These are phyloP conservation scores for Reticulascus tulasneorum DNA, from an alignment of 2,329 filamentous ascomycete genomes.

Conservation along the genomic window DNA sequence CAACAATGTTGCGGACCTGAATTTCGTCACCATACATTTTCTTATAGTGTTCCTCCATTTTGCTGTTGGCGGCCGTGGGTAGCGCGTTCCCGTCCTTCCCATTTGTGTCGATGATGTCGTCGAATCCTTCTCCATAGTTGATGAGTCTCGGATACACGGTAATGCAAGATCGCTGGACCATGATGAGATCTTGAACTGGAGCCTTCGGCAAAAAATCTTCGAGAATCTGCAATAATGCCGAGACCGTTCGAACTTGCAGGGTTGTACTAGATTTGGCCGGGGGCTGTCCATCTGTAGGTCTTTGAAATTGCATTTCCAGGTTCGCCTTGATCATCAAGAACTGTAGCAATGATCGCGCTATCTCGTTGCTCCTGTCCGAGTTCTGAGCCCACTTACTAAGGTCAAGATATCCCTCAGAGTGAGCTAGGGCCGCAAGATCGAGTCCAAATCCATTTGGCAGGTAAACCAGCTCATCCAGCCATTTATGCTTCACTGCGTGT, in stretches of 20 bases:
- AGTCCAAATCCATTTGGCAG: conserved; percentile 80
- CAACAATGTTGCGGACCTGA: conserved; percentile 80
- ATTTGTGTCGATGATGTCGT: conserved; percentile 86
- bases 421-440: conserved; percentile 80
- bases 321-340: conserved; percentile 83
- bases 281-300: conserved; percentile 59
- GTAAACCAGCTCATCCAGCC: conserved; percentile 77
- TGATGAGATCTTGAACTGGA: conserved; percentile 65
- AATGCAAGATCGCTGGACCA: conserved; percentile 82
- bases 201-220: conserved; percentile 63
- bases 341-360: conserved; percentile 68
- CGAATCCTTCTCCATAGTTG: conserved; percentile 90
- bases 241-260: conserved; percentile 80
- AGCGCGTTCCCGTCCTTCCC: conserved; percentile 78
- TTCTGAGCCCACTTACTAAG: conserved; percentile 77
- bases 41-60: conserved; percentile 98
- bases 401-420: conserved; percentile 76
- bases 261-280: conserved; percentile 61
- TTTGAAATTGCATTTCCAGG: conserved; percentile 71
- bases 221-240: conserved; percentile 73
- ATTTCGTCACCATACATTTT: conserved; percentile 94
- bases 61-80: conserved; percentile 72
- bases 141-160: conserved; percentile 90
- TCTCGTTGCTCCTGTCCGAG: conserved; percentile 60
- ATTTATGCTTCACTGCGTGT: conserved; percentile 75